Conservation (phyloP, 1,284 basidiomycete genomes). For the Puccinia hordei region DNA sequence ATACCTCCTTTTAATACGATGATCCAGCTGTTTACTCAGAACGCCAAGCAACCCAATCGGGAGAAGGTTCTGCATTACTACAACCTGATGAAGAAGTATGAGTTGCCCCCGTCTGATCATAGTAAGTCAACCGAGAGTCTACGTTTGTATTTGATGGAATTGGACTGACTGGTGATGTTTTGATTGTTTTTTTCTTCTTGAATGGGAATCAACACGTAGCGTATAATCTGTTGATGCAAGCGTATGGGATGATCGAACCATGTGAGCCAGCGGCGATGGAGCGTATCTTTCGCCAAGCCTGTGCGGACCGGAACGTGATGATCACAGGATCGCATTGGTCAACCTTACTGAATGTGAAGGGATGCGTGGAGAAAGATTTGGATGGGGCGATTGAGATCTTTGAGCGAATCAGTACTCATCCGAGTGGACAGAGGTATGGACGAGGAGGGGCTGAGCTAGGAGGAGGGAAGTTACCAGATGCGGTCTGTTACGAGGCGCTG, state of each 20-base stretch:
- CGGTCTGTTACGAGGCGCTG: slow-evolving; percentile 85
- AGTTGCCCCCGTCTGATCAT: slow-evolving; percentile 76
- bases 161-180: too few species aligned
- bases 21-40: slow-evolving; percentile 91
- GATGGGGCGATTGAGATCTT: slow-evolving; percentile 77
- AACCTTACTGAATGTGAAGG: slow-evolving; percentile 85
- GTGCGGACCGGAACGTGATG: slow-evolving; percentile 63
- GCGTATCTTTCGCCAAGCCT: slow-evolving; percentile 70
- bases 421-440: neutral
- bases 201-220: slow-evolving; percentile 31
- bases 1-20: slow-evolving; percentile 96
- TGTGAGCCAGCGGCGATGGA: slow-evolving; percentile 76
- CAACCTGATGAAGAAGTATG: slow-evolving; percentile 68
- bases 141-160: too few species aligned
- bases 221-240: slow-evolving; percentile 76
- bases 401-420: slow-evolving; percentile 68
- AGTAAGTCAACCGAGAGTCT: slow-evolving; percentile 78
- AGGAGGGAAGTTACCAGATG: slow-evolving; percentile 67
- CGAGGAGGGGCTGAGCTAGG: slow-evolving; percentile 53
- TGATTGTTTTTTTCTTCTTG: neutral
- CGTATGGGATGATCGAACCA: slow-evolving; percentile 76
- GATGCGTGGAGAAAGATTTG: slow-evolving; percentile 76
- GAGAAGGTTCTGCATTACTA: slow-evolving; percentile 76
- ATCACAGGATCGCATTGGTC: slow-evolving; percentile 89
- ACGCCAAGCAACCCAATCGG: slow-evolving; percentile 75